Evolutionary conservation across 495 filamentous ascomycete species (phyloP).

Genomic region (Evansstolkia leycettana): DNA sequence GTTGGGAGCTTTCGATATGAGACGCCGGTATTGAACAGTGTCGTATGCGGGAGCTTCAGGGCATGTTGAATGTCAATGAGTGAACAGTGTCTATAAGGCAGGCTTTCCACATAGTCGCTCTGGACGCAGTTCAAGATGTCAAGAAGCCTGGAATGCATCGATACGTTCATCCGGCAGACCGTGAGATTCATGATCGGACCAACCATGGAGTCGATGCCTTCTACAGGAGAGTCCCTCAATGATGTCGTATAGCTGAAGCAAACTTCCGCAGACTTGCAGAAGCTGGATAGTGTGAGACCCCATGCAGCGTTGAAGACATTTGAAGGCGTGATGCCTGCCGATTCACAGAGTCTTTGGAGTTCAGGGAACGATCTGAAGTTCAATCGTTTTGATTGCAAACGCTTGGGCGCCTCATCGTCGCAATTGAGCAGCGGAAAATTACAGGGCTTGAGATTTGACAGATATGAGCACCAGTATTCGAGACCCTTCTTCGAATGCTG

Average conservation of each 20-base stretch:
- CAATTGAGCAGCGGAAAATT: conserved; percentile 37
- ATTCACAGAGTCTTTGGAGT: conserved; percentile 32
- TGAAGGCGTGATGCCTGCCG: conserved; percentile 34
- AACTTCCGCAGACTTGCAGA: conserved; percentile 36
- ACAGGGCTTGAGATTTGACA: conserved; percentile 36
- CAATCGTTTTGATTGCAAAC: conserved; percentile 22
- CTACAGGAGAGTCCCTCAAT: conserved; percentile 34
- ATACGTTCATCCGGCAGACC: conserved; percentile 34
- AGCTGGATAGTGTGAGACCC: conserved; percentile 38
- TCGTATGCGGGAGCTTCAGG: conserved; percentile 21
- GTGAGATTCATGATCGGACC: conserved; percentile 45
- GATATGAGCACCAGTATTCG: conserved; percentile 41
- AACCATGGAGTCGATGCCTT: conserved; percentile 32
- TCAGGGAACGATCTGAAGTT: conserved; percentile 15
- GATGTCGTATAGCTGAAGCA: conserved; percentile 44
- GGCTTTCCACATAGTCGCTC: conserved; percentile 35
- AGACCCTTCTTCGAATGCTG: conserved; percentile 26
- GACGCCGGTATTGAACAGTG: conserved; percentile 32
- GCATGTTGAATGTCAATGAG: conserved; percentile 43
- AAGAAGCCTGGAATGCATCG: conserved; percentile 10
- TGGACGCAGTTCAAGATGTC: conserved; percentile 30
- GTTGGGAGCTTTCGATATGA: conserved; percentile 31
- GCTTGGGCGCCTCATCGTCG: conserved; percentile 10
- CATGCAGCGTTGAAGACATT: conserved; percentile 42
- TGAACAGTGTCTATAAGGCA: conserved; percentile 34